Conservation (phyloP, 257 asterid genomes). For the Agastache rugosa region DNA sequence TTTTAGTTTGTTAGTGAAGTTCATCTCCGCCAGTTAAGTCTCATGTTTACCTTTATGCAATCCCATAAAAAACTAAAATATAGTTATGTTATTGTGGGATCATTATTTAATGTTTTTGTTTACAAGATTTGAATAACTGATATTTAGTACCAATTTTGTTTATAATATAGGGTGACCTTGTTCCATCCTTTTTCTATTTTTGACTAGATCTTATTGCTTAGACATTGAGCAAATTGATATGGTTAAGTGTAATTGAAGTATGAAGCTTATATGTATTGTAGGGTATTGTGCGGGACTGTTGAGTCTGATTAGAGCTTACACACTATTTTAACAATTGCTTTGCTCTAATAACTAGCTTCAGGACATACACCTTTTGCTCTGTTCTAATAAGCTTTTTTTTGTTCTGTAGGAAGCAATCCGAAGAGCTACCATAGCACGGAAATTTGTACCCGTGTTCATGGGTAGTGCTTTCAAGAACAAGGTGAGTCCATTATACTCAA, state of each 20-base stretch:
- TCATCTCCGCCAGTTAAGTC: constrained; percentile 7
- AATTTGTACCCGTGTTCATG: constrained; percentile 96
- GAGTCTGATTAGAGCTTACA: constrained; percentile 8
- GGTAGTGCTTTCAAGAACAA: constrained; percentile 99
- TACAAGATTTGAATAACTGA: constrained; percentile 1
- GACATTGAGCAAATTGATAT: neutral
- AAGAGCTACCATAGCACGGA: constrained; percentile 87
- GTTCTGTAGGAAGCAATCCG: constrained; percentile 82
- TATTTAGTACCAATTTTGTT: neutral
- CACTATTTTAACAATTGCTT: constrained; percentile 26
- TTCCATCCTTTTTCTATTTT: neutral
- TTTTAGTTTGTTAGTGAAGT: constrained; percentile 17
- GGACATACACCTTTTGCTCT: constrained; percentile 5
- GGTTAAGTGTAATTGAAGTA: constrained; percentile 18
- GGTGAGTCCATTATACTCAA: constrained; percentile 47
- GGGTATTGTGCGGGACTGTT: neutral
- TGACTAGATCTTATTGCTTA: constrained; percentile 12
- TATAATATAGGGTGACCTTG: constrained; percentile 2
- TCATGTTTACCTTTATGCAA: neutral
- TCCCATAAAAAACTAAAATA: constrained; percentile 14
- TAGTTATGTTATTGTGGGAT: neutral
- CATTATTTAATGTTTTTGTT: constrained; percentile 7
- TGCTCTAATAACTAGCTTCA: constrained; percentile 25
- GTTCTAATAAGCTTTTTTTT: constrained; percentile 15
- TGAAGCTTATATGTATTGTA: constrained; percentile 21